Evolutionary conservation across 345 rosid genomes (phyloP), one percentile per base, ranked within the genome.

Genomic region (Bruguiera sexangula): DNA sequence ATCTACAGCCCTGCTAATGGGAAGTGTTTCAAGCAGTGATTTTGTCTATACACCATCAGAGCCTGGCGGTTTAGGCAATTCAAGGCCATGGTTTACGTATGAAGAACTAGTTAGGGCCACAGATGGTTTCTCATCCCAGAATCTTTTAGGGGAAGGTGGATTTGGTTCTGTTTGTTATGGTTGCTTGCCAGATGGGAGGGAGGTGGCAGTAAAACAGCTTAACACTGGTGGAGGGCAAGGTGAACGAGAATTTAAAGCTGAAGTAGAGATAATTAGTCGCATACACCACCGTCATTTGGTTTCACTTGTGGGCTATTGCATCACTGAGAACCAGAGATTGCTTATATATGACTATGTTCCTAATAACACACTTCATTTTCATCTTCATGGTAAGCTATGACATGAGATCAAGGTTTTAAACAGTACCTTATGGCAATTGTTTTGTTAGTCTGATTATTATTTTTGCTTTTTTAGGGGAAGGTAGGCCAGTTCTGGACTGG

Each of bases 211-310:
- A 37, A 94, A 94, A 81, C 97, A 94, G 71, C 80, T 94, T 54
- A 94, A 87, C 73, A 82, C 82, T 62, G 91, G 90, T 37, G 87
- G 98, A 56, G 90, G 90, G 56, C 98, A 94, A 72, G 98, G 98
- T 39, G 97, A 91, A 59, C 77, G 95, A 69, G 98, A 94, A 79
- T 91, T 94, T 81, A 88, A 87, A 84, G 93, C 96, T 60, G 97
- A 94, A 80, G 95, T 91, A 73, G 98, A 86, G 70, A 94, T 86
- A 75, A 94, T 94, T 58, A 91, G 95, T 79, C 95, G 96, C 50
- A 82, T 94, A 37, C 98, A 94, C 79, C 98, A 94, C 67, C 87
- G 97, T 24, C 89, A 94, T 84, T 81, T 94, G 88, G 97, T 94
- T 79, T 87, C 98, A 69, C 81, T 94, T 52, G 90, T 94, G 51